Conservation (phyloP, 1,284 basidiomycete genomes). For the Pascua sp. region DNA sequence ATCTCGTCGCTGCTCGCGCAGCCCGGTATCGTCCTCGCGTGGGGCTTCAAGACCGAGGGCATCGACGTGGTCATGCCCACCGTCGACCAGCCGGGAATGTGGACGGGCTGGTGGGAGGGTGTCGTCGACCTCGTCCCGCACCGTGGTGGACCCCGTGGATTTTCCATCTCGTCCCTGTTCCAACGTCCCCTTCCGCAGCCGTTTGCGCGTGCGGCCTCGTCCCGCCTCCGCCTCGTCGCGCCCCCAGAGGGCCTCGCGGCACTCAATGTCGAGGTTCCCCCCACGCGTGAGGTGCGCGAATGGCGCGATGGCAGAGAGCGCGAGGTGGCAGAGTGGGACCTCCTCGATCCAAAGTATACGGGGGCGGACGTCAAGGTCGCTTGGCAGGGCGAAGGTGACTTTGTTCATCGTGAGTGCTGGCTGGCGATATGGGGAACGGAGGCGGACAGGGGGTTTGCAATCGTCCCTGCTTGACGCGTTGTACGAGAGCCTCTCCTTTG, state of each 20-base stretch:
- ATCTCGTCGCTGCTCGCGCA: slow-evolving; percentile 82
- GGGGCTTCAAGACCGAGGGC: slow-evolving; percentile 60
- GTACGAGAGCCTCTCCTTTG: too few relatives aligned
- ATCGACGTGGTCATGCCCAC: slow-evolving; percentile 45
- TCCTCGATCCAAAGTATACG: slow-evolving; percentile 14
- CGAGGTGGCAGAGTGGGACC: slow-evolving; percentile 50
- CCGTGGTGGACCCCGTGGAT: slow-evolving; percentile 61
- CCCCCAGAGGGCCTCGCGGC: slow-evolving; percentile 14
- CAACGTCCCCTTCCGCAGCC: slow-evolving; percentile 59
- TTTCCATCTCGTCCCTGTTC: slow-evolving; percentile 73
- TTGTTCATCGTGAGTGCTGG: slow-evolving; percentile 49
- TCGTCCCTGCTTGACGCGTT: too few relatives aligned
- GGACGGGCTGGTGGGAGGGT: slow-evolving; percentile 69
- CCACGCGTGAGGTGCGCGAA: neutral
- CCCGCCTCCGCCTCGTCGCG: slow-evolving; percentile 34
- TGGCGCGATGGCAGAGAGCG: slow-evolving; percentile 36
- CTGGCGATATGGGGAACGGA: too few relatives aligned
- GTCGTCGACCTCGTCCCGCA: slow-evolving; percentile 72
- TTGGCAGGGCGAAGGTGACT: slow-evolving; percentile 51
- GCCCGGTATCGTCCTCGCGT: slow-evolving; percentile 83
- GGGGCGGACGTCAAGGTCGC: slow-evolving; percentile 38
- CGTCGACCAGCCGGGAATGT: slow-evolving; percentile 50
- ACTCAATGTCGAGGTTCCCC: slow-evolving; percentile 12
- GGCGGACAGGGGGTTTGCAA: too few relatives aligned
- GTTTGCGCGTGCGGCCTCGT: slow-evolving; percentile 60